phyloP scores from a whole-genome alignment of 805 yeast genomes.

The Candida qinlingensis region DNA sequence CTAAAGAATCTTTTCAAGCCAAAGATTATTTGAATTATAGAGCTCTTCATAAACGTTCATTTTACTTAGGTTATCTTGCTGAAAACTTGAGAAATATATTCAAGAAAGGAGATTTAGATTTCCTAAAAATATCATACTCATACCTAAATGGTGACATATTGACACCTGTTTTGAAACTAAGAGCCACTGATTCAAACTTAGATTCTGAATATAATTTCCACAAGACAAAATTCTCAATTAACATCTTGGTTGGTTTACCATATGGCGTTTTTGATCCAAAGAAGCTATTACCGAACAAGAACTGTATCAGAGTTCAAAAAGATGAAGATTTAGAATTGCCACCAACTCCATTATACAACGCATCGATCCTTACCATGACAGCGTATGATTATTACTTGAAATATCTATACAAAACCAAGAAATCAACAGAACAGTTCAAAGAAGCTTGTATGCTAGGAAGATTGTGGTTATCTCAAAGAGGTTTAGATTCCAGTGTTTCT shows the following conservation, averaged over 20 bases:
- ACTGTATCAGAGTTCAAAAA: constrained; percentile 64
- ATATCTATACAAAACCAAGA: constrained; percentile 69
- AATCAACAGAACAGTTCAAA: constrained; percentile 71
- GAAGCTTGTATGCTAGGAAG: constrained; percentile 87
- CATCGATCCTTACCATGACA: constrained; percentile 67
- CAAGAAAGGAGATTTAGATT: constrained; percentile 45
- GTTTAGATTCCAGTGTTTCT: constrained; percentile 57
- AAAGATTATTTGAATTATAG: constrained; percentile 90
- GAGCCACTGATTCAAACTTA: constrained; percentile 44
- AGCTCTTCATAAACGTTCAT: constrained; percentile 84
- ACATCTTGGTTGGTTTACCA: constrained; percentile 71
- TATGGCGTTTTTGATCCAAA: constrained; percentile 64
- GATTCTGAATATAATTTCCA: constrained; percentile 50
- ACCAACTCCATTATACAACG: constrained; percentile 85
- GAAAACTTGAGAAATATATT: constrained; percentile 52
- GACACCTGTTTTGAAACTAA: constrained; percentile 67
- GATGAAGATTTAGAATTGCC: constrained; percentile 39
- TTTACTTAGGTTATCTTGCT: constrained; percentile 76
- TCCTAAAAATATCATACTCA: constrained; percentile 52
- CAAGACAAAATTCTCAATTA: constrained; percentile 65
- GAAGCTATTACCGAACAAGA: constrained; percentile 74
- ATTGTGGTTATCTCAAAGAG: constrained; percentile 87
- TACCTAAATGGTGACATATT: constrained; percentile 72
- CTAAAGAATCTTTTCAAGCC: constrained; percentile 62
- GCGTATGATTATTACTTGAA: constrained; percentile 66